Evolutionary conservation across 2,329 filamentous ascomycete species (phyloP).

Genomic region (Metarhizium anisopliae): DNA sequence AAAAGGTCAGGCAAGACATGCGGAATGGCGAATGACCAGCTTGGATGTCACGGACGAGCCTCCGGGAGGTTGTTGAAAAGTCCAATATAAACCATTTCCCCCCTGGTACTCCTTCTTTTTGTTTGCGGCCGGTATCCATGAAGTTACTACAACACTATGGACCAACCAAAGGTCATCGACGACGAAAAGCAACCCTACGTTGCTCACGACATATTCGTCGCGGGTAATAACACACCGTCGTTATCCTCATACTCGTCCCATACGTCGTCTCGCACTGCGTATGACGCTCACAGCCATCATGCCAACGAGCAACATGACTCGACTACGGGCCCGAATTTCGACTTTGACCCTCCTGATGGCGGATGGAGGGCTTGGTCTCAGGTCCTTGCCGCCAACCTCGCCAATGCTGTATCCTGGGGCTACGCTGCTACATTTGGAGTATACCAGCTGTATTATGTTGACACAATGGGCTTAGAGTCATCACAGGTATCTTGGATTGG

Average conservation of each 20-base stretch:
- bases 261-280: neutral
- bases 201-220: neutral
- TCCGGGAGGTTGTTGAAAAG: neutral
- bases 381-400: conserved; percentile 35
- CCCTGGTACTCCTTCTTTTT: neutral
- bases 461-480: conserved; percentile 23
- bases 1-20: neutral
- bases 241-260: neutral
- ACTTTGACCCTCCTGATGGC: conserved; percentile 28
- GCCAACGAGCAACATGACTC: neutral
- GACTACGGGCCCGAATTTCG: neutral
- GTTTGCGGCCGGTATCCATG: neutral
- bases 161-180: neutral
- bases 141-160: neutral
- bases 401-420: conserved; percentile 43
- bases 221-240: neutral
- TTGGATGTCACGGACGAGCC: neutral
- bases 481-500: conserved; percentile 36
- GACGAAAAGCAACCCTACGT: neutral
- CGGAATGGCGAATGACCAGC: neutral
- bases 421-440: conserved; percentile 40
- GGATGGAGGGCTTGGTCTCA: conserved; percentile 41
- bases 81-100: neutral
- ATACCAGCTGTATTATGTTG: conserved; percentile 43
- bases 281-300: neutral